phyloP scores from a whole-genome alignment of 495 filamentous ascomycete genomes.

The Hypomontagnella monticulosa region DNA sequence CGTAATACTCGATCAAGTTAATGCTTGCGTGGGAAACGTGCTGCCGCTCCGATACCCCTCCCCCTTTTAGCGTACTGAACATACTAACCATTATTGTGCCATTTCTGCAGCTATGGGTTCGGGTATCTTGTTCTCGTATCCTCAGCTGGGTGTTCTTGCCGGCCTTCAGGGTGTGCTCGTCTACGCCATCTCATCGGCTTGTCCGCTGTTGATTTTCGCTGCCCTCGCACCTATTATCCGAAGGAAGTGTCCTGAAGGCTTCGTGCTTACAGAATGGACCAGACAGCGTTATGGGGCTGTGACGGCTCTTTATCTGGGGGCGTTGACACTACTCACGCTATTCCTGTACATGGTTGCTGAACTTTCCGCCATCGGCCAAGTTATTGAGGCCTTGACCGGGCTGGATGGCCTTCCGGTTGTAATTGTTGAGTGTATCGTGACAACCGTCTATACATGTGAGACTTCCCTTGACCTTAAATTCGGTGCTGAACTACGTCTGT shows the following conservation, averaged over 20 bases:
- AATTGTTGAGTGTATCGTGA: constrained; percentile 76
- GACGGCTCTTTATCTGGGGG: constrained; percentile 72
- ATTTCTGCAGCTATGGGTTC: constrained; percentile 73
- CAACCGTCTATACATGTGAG: constrained; percentile 81
- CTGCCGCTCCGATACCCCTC: constrained; percentile 72
- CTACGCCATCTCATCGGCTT: constrained; percentile 73
- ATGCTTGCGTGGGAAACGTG: constrained; percentile 94
- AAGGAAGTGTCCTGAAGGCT: constrained; percentile 76
- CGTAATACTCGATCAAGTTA: constrained; percentile 95
- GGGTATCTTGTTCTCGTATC: constrained; percentile 79
- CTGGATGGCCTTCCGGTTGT: constrained; percentile 76
- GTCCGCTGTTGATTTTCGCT: constrained; percentile 74
- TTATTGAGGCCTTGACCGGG: constrained; percentile 74
- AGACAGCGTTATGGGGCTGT: constrained; percentile 73
- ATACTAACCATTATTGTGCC: constrained; percentile 44
- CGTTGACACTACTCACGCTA: constrained; percentile 77
- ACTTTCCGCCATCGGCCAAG: constrained; percentile 76
- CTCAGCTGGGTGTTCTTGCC: constrained; percentile 79
- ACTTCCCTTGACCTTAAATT: not conserved
- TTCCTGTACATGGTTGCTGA: constrained; percentile 86
- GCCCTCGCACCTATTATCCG: constrained; percentile 76
- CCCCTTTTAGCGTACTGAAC: constrained; percentile 33
- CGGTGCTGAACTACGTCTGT: not conserved
- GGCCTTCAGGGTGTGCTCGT: constrained; percentile 78
- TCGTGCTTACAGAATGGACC: constrained; percentile 83